A percentile compares a stretch with the other conserved stretches of the same genome.
These are phyloP conservation scores for Entophlyctis helioformis DNA, from an alignment of 192 early-diverging fungal genomes.

Conservation along the genomic window DNA sequence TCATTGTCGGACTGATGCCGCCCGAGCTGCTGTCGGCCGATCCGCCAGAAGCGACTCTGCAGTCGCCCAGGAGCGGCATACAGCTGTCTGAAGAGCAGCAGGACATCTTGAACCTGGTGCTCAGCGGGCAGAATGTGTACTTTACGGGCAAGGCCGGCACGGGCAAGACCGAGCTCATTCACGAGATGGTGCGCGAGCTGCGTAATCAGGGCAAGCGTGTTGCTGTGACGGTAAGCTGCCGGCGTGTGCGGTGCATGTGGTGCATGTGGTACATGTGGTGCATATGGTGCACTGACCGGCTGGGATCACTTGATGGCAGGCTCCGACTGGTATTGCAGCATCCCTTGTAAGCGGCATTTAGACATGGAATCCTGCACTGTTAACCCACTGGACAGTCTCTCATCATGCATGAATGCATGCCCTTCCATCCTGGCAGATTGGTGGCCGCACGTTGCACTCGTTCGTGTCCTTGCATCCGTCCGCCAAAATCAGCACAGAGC, in stretches of 20 bases:
- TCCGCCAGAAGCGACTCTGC: too few species aligned
- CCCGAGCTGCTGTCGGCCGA: too few species aligned
- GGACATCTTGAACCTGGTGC: slow-evolving; percentile 10
- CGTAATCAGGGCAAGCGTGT: slow-evolving; percentile 3
- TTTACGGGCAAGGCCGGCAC: slow-evolving; percentile 32
- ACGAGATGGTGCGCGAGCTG: slow-evolving; percentile 11
- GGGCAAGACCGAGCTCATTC: slow-evolving; percentile 29
- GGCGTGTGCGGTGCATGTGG: neutral
- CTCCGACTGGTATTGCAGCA: slow-evolving; percentile 12
- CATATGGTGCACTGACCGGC: too few species aligned
- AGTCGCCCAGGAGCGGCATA: neutral
- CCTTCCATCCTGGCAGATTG: slow-evolving; percentile 10
- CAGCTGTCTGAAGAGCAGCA: slow-evolving; percentile 12
- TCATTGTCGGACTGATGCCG: too few species aligned
- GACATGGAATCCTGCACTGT: neutral
- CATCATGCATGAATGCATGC: too few species aligned
- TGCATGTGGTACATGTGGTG: neutral
- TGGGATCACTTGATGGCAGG: neutral
- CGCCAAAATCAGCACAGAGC: neutral
- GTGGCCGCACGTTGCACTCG: slow-evolving; percentile 23
- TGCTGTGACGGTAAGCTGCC: slow-evolving; percentile 20
- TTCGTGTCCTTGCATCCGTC: slow-evolving; percentile 10
- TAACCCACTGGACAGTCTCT: neutral
- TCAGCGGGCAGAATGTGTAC: slow-evolving; percentile 22
- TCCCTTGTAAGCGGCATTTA: slow-evolving; percentile 3